A percentile compares a stretch with the other conserved stretches of the same genome.
Evolutionary conservation across 768 basidiomycete species (phyloP).

Genomic region (Coprinopsis marcescibilis): DNA sequence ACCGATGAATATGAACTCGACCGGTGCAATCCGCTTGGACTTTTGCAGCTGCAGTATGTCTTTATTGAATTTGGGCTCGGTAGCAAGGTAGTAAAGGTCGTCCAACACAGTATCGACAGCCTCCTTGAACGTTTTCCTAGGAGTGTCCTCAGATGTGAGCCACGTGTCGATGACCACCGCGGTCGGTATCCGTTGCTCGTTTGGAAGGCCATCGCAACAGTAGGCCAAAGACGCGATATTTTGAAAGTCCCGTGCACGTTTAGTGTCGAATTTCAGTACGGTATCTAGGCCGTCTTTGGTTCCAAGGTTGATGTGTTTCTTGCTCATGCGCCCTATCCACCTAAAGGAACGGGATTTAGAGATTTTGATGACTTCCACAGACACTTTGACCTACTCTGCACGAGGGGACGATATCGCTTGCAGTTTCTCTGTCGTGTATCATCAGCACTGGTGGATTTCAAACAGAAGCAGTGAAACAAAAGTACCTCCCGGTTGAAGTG

Average conservation of each 20-base stretch:
- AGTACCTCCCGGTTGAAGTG: constrained; percentile 65
- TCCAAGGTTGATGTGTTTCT: constrained; percentile 50
- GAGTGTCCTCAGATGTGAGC: constrained; percentile 35
- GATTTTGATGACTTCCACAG: neutral
- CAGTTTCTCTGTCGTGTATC: constrained; percentile 53
- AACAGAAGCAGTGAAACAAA: neutral
- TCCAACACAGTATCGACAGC: constrained; percentile 49
- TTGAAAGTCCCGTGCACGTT: constrained; percentile 73
- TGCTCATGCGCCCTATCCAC: constrained; percentile 59
- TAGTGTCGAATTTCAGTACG: constrained; percentile 57
- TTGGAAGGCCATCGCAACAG: constrained; percentile 54
- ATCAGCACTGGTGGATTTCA: neutral
- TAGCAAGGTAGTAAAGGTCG: constrained; percentile 51
- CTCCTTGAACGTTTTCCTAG: constrained; percentile 43
- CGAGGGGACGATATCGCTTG: constrained; percentile 72
- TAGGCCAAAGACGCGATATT: constrained; percentile 65
- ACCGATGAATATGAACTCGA: constrained; percentile 83
- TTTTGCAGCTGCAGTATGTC: constrained; percentile 46
- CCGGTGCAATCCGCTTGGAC: constrained; percentile 55
- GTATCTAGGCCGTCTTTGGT: constrained; percentile 52
- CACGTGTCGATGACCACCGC: constrained; percentile 52
- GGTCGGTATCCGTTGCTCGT: constrained; percentile 44
- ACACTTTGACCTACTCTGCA: constrained; percentile 36
- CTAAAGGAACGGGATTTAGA: too few relatives aligned
- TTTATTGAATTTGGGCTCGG: constrained; percentile 28